Conservation (phyloP, 2,329 filamentous ascomycete genomes). For the Aspergillus hortae region DNA sequence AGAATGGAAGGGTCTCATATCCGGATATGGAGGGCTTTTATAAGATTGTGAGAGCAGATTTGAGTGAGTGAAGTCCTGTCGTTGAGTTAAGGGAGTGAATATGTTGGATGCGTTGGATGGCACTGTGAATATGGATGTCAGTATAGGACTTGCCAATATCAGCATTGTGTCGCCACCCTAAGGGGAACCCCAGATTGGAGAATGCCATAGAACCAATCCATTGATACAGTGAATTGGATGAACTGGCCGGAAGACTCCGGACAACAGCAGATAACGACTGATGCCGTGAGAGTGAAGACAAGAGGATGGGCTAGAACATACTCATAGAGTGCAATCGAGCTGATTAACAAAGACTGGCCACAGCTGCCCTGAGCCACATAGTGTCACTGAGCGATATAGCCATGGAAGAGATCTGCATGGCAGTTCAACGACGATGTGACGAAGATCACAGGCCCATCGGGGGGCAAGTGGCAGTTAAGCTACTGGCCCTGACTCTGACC, state of each 20-base stretch:
- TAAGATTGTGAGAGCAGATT: too few relatives aligned
- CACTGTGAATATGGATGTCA: not conserved
- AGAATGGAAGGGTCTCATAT: too few relatives aligned
- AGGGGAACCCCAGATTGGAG: too few relatives aligned
- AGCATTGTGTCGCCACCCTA: not conserved
- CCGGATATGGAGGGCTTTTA: too few relatives aligned
- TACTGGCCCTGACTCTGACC: not conserved
- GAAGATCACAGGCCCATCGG: conserved; percentile 6
- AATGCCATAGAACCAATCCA: too few relatives aligned
- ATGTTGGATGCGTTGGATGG: not conserved
- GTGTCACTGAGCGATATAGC: conserved; percentile 5
- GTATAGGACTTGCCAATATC: not conserved
- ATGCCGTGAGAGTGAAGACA: not conserved
- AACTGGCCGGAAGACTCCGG: not conserved
- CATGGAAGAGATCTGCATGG: conserved; percentile 16
- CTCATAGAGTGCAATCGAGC: not conserved
- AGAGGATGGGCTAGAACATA: not conserved
- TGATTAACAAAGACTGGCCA: not conserved
- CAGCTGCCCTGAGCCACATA: conserved; percentile 10
- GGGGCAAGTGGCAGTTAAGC: not conserved
- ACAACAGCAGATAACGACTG: too few relatives aligned
- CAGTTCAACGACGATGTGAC: conserved; percentile 5
- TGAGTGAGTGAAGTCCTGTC: not conserved
- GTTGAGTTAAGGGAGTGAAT: not conserved
- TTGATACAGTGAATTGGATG: not conserved